Conservation (phyloP, 1,284 basidiomycete species). For the Sanghuangporus weigelae region DNA sequence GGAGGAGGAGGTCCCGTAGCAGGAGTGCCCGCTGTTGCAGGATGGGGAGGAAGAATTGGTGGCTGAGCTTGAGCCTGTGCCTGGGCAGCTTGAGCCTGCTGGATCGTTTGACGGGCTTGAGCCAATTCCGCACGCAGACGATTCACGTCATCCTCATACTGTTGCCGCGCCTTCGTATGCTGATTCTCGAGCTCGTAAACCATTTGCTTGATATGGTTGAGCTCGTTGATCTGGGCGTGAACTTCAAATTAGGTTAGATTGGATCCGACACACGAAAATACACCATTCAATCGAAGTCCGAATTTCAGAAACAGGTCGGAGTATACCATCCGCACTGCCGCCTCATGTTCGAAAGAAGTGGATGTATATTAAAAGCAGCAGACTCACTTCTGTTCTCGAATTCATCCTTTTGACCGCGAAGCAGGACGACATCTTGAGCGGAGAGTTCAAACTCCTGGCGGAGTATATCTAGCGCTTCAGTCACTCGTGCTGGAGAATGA, state of each 20-base stretch:
- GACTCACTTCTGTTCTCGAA: slow-evolving; percentile 80
- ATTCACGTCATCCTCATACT: slow-evolving; percentile 72
- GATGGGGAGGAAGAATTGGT: slow-evolving; percentile 20
- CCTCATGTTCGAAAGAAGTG: background rate
- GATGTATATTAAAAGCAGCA: background rate
- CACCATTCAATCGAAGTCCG: background rate
- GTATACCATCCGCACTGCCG: too few relatives aligned
- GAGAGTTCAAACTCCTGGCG: slow-evolving; percentile 84
- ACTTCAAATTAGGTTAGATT: slow-evolving; percentile 37
- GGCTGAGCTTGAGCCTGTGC: slow-evolving; percentile 7
- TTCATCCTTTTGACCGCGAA: slow-evolving; percentile 83
- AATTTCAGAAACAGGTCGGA: too few relatives aligned
- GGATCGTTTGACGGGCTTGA: slow-evolving; percentile 31
- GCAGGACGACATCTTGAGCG: slow-evolving; percentile 59
- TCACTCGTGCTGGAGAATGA: slow-evolving; percentile 47
- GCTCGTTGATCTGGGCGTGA: slow-evolving; percentile 63
- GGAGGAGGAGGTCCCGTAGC: slow-evolving; percentile 25
- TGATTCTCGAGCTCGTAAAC: slow-evolving; percentile 75
- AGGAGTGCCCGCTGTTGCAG: slow-evolving; percentile 1
- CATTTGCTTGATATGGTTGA: slow-evolving; percentile 68
- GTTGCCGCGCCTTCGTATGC: slow-evolving; percentile 64
- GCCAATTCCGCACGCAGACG: slow-evolving; percentile 65
- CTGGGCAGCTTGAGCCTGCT: slow-evolving; percentile 10
- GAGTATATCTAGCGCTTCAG: slow-evolving; percentile 80
- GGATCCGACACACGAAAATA: background rate